Evolutionary conservation across 148 eudicot species (phyloP), one percentile per base, ranked within the genome.

Genomic region (Mesembryanthemum crystallinum): DNA sequence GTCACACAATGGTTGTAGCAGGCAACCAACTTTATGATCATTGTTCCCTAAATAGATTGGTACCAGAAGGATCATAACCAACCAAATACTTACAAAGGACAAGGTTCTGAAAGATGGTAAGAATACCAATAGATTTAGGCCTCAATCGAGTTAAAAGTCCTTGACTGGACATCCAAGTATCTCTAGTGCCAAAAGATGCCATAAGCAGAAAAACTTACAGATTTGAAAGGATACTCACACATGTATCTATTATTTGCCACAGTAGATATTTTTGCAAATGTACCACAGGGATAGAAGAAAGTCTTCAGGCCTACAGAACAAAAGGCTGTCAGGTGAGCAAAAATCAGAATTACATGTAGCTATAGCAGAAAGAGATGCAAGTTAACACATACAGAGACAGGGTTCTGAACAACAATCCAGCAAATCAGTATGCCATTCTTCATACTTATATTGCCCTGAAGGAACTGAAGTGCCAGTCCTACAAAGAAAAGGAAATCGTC

Each of bases 351-450:
- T n/a, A 35, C 8, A 39, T 25, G 20, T 17, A 24, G 3, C 8
- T 47, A 66, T 55, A 57, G 29, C 23, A 47, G 18, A n/a, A 65
- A 21, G 21, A 54, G 69, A 17, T 58, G 47, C 23, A 4, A 9
- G 32, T 42, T 32, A 39, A 78, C 45, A 84, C 99, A 80, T 91
- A 96, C 98, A 96, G 70, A 92, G 84, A 65, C 84, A 79, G 75
- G 99, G 99, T 79, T 92, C 98, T 47, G 98, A 88, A 81, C 92
- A 96, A 74, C 99, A 96, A 81, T 91, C 95, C 32, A 96, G 97
- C 80, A 96, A 80, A 89, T 96, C 99, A 5, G 90, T 82, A 82
- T 91, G 87, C 99, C 99, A 96, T 61, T 92, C 89, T 28, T 88
- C 90, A 61, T 67, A 80, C 49, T 75, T 82, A 73, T 67, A 29